Evolutionary conservation across 805 yeast species (phyloP).

Genomic region (Hanseniaspora hatyaiensis): DNA sequence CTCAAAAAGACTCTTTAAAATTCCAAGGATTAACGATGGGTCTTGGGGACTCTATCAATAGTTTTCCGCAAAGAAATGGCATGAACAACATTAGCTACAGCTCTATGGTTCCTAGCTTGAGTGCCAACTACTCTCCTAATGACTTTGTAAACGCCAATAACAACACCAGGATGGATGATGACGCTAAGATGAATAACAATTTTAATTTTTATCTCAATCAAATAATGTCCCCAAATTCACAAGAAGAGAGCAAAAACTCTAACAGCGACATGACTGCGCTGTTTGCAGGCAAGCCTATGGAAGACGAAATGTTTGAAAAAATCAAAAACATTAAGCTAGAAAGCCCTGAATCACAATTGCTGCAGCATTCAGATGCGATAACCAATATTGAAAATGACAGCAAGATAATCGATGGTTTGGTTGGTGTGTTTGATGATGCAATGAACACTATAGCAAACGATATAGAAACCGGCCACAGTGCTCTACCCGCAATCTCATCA

Average conservation of each 20-base stretch:
- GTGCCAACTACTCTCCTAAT: neutral
- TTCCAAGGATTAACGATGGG: neutral
- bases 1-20: too few relatives aligned
- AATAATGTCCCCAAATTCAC: neutral
- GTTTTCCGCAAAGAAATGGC: too few relatives aligned
- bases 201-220: neutral
- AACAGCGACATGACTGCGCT: too few relatives aligned
- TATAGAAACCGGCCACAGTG: too few relatives aligned
- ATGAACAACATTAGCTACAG: too few relatives aligned
- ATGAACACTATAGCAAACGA: too few relatives aligned
- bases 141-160: neutral
- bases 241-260: neutral
- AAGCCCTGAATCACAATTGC: neutral
- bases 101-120: neutral
- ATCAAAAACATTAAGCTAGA: neutral
- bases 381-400: too few relatives aligned
- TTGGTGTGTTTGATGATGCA: conserved; percentile 2
- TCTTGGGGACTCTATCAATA: neutral
- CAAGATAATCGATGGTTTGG: neutral
- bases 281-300: too few relatives aligned
- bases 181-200: neutral
- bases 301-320: neutral
- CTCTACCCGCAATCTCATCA: neutral
- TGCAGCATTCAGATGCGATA: too few relatives aligned
- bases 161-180: neutral